Base-by-base conservation (phyloP, 495 filamentous ascomycete genomes). In the Niebla homalea region DNA sequence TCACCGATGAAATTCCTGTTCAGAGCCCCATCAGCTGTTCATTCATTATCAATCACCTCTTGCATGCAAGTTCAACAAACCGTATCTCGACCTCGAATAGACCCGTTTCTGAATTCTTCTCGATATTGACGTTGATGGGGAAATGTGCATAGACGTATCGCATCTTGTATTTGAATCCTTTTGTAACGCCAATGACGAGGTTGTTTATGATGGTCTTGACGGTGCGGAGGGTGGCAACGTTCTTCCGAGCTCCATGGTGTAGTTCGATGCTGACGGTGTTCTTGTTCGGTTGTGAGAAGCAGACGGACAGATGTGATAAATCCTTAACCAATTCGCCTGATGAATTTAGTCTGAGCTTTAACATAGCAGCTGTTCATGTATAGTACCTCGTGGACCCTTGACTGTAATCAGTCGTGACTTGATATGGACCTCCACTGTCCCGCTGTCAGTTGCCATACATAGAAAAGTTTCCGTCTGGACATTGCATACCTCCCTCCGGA, bases 91-190 rank as follows among this genome's bases (percentile, higher is more conserved):
- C 83, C 70, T 94, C 85, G 64, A 64, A 82, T 57, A 79, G 67
- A 48, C 84, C 89, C 57, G 87, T 92, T 76, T 97, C 89, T 60
- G 69, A 68, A 78, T 93, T 92, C 84, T 93, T 89, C 54, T 97
- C 88, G 58, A 98, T 72, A 77, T 97, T 97, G 70, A 98, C 92
- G 79, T 97, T 98, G 87, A 98, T 98, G 68, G 92, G 92, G 68
- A 98, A 98, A 81, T 98, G 92, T 62, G 92, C 92, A 70, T 98
- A 98, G 73, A 98, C 92, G 73, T 98, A 98, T 59, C 92, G 86
- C 92, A 98, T 97, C 85, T 97, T 98, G 85, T 98, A 98, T 76
- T 90, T 90, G 85, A 85, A 98, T 55, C 92, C 92, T 75, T 85
- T 89, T 65, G 93, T 98, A 54, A 98, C 92, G 70, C 92, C 92